Conservation (phyloP, 2,329 filamentous ascomycete genomes). For the Pyricularia grisea region DNA sequence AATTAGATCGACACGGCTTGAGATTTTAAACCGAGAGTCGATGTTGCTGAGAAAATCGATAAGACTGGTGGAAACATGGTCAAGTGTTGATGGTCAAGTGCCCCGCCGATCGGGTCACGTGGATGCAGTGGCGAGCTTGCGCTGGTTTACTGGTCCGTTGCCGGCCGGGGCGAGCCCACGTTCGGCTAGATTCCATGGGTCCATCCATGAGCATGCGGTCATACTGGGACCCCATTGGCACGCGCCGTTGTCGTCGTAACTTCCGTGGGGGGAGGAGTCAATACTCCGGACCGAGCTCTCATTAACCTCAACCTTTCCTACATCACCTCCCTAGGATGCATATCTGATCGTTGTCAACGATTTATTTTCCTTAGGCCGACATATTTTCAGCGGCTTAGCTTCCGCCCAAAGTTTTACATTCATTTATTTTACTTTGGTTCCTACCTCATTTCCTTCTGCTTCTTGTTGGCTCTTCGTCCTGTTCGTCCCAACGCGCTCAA, state of each 20-base stretch:
- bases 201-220: neutral
- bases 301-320: neutral
- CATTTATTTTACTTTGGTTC: neutral
- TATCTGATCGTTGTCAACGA: neutral
- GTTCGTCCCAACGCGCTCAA: neutral
- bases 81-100: neutral
- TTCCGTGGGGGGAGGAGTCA: neutral
- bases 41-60: neutral
- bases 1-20: no score
- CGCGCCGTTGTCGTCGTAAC: conserved; percentile 4
- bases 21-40: no score
- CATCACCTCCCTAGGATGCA: neutral
- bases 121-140: neutral
- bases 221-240: conserved; percentile 2
- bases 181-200: neutral
- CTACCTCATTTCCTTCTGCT: neutral
- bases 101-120: neutral
- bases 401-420: neutral
- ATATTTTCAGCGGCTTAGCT: neutral
- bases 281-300: neutral
- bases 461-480: neutral
- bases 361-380: neutral
- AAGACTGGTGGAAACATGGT: neutral
- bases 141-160: neutral
- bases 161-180: neutral